Percentiles rank a stretch among this genome's conserved stretches.
Conservation (phyloP, 495 filamentous ascomycete genomes). For the Thozetella sp. region DNA sequence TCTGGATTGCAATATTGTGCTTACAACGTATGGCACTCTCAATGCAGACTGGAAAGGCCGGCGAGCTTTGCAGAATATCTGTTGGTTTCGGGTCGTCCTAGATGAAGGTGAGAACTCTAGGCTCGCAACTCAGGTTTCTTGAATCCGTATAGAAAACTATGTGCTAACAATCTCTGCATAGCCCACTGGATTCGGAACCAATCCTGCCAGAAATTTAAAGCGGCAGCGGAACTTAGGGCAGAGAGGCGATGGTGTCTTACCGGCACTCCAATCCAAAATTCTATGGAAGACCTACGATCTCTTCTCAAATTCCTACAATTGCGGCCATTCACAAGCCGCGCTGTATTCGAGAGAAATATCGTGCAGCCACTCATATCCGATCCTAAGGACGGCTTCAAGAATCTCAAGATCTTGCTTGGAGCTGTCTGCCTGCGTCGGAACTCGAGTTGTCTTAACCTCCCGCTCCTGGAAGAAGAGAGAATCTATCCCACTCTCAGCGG, state of each 20-base stretch:
- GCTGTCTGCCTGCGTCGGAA: neutral
- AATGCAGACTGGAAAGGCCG: too few relatives aligned
- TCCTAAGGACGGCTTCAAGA: neutral
- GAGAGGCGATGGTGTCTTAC: conserved; percentile 29
- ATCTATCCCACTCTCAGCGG: neutral
- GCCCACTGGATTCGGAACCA: conserved; percentile 37
- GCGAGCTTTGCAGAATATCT: too few relatives aligned
- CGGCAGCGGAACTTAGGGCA: conserved; percentile 20
- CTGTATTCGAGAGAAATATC: conserved; percentile 4
- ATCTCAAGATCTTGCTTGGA: neutral
- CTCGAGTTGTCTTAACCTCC: neutral
- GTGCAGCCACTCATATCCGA: neutral
- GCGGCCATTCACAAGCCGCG: conserved; percentile 28
- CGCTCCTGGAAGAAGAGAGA: neutral
- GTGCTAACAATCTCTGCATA: too few relatives aligned
- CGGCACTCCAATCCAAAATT: conserved; percentile 36
- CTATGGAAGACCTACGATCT: conserved; percentile 22
- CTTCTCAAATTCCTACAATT: conserved; percentile 29
- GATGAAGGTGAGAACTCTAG: too few relatives aligned
- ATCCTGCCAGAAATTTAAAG: conserved; percentile 21
- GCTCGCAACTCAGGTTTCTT: too few relatives aligned
- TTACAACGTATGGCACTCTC: too few relatives aligned
- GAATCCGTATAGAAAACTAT: too few relatives aligned
- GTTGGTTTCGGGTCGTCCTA: too few relatives aligned
- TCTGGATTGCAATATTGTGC: too few relatives aligned